Evolutionary conservation across 257 asterid species (phyloP).

Genomic region (Solanum pinnatisectum): DNA sequence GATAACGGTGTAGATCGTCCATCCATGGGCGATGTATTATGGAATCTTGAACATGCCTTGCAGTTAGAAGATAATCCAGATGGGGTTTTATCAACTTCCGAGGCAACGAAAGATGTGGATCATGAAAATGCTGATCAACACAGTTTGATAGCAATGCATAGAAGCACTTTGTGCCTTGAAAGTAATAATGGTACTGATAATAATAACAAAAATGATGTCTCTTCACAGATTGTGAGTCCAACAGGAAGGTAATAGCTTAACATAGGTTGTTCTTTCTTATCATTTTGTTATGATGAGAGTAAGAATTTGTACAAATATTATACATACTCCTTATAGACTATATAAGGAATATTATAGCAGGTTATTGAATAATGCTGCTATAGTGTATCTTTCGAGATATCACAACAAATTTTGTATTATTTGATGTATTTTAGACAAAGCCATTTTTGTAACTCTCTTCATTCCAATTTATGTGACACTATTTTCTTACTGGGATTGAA

Average conservation of each 20-base stretch:
- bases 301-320: background rate
- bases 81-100: background rate
- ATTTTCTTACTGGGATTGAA: background rate
- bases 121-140: slow-evolving; percentile 25
- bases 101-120: slow-evolving; percentile 1
- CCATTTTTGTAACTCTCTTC: background rate
- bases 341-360: background rate
- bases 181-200: slow-evolving; percentile 23
- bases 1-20: slow-evolving; percentile 72
- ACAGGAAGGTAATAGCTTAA: slow-evolving; percentile 36
- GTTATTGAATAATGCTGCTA: background rate
- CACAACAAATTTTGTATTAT: background rate
- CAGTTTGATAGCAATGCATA: slow-evolving; percentile 56
- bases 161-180: slow-evolving; percentile 49
- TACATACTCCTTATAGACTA: background rate
- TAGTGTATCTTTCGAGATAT: background rate
- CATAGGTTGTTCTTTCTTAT: background rate
- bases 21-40: slow-evolving; percentile 72
- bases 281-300: background rate
- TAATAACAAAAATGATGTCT: slow-evolving; percentile 26
- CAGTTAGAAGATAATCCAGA: slow-evolving; percentile 46
- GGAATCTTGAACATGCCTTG: slow-evolving; percentile 66
- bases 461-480: background rate
- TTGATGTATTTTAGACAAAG: background rate
- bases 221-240: slow-evolving; percentile 58